Evolutionary conservation across 805 yeast species (phyloP), one percentile per base, ranked within the genome.

Genomic region (Nakazawaea sp.): DNA sequence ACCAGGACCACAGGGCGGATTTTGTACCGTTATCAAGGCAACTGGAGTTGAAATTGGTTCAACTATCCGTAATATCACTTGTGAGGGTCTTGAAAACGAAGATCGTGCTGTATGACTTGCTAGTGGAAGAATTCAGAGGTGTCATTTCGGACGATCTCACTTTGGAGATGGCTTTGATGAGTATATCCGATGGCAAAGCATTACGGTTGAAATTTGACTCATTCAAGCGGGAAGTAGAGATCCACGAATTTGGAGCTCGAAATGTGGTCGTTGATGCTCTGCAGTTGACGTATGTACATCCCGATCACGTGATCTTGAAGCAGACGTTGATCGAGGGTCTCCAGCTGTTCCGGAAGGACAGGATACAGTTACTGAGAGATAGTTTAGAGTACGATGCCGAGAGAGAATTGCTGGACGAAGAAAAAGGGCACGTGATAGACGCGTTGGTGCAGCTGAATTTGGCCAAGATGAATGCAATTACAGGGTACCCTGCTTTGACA

Each of bases 101-200:
- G 12, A 17, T 7, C 20, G 5, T 30, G 6, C 10, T 10, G 24
- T 21, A 21, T 21, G 24, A 21, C 10, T 21, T 8, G 10, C 10
- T 21, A 10, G 10, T 21, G 10, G 24, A 21, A 7, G 10, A 7
- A 10, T 21, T 21, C 10, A 6, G 29, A 12, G 16, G 8, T 12
- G 8, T 6, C n/a, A 12, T 12, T 12, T 6, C 8, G 6, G 13
- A n/a, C 29, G 32, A 30, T 18, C 16, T 30, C 12, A 7, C 7
- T 5, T 37, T 37, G 36, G 41, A 37, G 26, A 27, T 6, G 11
- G 13, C 32, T 10, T 18, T 37, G 25, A 32, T 37, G 29, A 26
- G 16, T 10, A 10, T 37, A 12, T 19, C 30, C 5, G 4, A 12
- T 16, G 19, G 12, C 12, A 16, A 28, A 4, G 26, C 29, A 13